Base-by-base conservation (phyloP, 31 red algal species). In the Porphyra umbilicalis region DNA sequence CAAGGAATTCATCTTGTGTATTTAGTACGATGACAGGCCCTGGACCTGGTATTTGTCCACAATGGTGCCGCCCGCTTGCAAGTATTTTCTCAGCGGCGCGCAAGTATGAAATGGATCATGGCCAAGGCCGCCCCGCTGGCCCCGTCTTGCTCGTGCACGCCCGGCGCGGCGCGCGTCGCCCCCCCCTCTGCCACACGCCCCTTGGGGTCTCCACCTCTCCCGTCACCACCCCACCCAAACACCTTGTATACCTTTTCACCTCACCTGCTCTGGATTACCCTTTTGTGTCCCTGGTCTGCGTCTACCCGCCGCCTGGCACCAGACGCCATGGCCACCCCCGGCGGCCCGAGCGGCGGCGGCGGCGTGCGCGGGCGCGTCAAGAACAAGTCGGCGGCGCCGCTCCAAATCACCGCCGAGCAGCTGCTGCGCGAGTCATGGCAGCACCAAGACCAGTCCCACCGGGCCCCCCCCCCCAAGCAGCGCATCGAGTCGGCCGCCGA, bases 391-490 rank as follows among this genome's bases (percentile, higher is more conserved):
- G 88, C 95, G 9, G 91, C 95, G 33, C 38, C 81, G 33, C 81
- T 98, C 35, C 95, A 98, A 84, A 94, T 98, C 36, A 94, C 92
- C 39, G 95, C 95, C 4, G 95, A 98, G 76, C 95, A 98, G 83
- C 82, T 98, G 40, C 74, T 98, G 35, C 91, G 95, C 34, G 95
- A 98, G 79, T 91, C 92, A 80, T 94, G 92, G 95, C 89, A 98
- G 33, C 78, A 87, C 76, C 84, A 94, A 84, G 94, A 92, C 33
- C 68, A 33, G 71, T 38, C 42, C 6, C 71, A 79, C 40, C 39
- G 36, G 25, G 81, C 35, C 25, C 77, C 87, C 29, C 37, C 89
- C 29, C 94, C 94, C 35, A 89, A 85, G 71, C 86, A 88, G 57
- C 83, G 79, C 10, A 88, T 97, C 34, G 83, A 88, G 30, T 90